Conservation (phyloP, 192 early-diverging fungal genomes). For the Coemansia pectinata region DNA sequence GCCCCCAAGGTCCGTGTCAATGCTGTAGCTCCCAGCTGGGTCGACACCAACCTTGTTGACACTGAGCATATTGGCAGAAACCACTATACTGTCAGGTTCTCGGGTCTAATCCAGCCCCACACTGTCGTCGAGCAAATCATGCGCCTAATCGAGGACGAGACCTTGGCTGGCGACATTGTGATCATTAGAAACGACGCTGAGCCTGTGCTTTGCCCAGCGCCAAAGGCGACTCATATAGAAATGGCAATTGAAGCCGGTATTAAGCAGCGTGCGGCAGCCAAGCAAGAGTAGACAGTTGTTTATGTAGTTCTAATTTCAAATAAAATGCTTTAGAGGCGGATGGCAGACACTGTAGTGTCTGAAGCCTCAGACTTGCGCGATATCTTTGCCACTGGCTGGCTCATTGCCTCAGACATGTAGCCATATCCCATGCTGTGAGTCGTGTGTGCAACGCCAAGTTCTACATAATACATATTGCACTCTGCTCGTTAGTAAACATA, state of each 20-base stretch:
- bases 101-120: conserved; percentile 26
- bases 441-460: conserved; percentile 72
- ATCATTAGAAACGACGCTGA: conserved; percentile 4
- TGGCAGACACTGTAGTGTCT: conserved; percentile 9
- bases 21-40: conserved; percentile 58
- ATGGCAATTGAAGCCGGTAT: neutral
- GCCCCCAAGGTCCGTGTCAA: conserved; percentile 61
- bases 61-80: conserved; percentile 34
- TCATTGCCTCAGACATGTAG: conserved; percentile 33
- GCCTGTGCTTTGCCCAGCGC: conserved; percentile 9
- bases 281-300: neutral
- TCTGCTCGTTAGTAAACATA: conserved; percentile 4
- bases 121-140: conserved; percentile 57
- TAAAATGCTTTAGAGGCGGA: conserved; percentile 1
- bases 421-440: conserved; percentile 70
- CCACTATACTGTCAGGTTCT: conserved; percentile 15
- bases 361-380: conserved; percentile 24
- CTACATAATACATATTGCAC: conserved; percentile 28
- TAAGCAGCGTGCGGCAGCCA: neutral
- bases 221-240: conserved; percentile 19
- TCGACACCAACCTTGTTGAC: conserved; percentile 53
- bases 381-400: conserved; percentile 18
- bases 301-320: neutral
- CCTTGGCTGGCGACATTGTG: conserved; percentile 50
- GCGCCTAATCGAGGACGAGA: conserved; percentile 55